A percentile compares a stretch with the other conserved stretches of the same genome.
phyloP scores from a whole-genome alignment of 1,284 basidiomycete genomes.

The Schizophyllum amplum region DNA sequence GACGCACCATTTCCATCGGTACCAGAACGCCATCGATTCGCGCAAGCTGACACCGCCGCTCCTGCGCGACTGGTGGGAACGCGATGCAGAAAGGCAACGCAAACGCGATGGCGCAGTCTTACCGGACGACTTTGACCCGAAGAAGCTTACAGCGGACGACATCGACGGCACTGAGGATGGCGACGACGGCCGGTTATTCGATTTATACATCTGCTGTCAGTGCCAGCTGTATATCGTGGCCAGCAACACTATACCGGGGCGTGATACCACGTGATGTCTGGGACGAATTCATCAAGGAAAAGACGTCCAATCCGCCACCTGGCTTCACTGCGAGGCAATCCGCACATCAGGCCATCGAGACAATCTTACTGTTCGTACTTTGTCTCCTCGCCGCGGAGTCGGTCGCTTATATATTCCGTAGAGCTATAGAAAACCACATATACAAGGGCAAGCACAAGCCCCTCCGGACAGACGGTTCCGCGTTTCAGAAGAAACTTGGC shows the following conservation, averaged over 20 bases:
- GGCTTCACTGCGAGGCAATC: constrained; percentile 41
- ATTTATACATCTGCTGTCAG: constrained; percentile 76
- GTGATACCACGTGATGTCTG: constrained; percentile 51
- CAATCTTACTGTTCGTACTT: constrained; percentile 50
- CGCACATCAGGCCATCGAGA: constrained; percentile 51
- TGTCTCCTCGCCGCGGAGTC: not conserved
- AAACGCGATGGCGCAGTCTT: constrained; percentile 37
- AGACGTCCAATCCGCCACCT: constrained; percentile 32
- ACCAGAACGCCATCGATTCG: constrained; percentile 58
- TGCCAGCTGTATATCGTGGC: constrained; percentile 66
- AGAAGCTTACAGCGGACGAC: constrained; percentile 24
- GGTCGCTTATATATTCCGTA: constrained; percentile 20
- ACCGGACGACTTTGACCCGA: constrained; percentile 27
- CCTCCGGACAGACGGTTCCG: constrained; percentile 43
- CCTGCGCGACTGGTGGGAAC: constrained; percentile 49
- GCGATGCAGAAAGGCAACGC: constrained; percentile 38
- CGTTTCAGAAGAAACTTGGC: constrained; percentile 58
- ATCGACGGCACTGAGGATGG: constrained; percentile 21
- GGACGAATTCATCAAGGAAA: constrained; percentile 36
- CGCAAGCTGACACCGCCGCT: constrained; percentile 57
- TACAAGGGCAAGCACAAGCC: constrained; percentile 60
- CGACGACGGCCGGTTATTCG: constrained; percentile 54
- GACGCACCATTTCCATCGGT: constrained; percentile 75
- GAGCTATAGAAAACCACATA: constrained; percentile 63
- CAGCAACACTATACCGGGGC: constrained; percentile 60